Evolutionary conservation across 2,329 filamentous ascomycete genomes (phyloP).

Genomic region (Thelonectria olida): DNA sequence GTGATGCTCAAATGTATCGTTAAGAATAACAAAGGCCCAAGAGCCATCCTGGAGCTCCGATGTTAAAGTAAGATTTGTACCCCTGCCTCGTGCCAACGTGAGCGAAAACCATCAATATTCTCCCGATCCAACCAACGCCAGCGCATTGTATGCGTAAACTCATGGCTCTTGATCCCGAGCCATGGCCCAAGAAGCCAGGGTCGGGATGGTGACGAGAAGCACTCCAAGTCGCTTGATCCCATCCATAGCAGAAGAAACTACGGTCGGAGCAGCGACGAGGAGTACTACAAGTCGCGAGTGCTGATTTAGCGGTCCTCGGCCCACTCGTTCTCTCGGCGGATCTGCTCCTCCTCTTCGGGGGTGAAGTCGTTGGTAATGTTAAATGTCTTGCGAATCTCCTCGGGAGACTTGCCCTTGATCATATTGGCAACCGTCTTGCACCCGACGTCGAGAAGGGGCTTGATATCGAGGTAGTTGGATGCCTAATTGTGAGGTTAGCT

Average conservation of each 20-base stretch:
- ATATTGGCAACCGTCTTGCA: conserved; percentile 99
- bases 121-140: conserved; percentile 39
- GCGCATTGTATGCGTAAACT: conserved; percentile 18
- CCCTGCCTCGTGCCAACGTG: conserved; percentile 16
- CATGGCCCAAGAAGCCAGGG: background rate
- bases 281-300: background rate
- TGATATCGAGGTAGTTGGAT: conserved; percentile 99
- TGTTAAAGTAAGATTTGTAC: conserved; percentile 7
- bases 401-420: conserved; percentile 99
- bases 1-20: conserved; percentile 17
- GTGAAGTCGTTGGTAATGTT: conserved; percentile 99
- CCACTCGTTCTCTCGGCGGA: conserved; percentile 90
- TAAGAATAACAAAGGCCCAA: too few relatives aligned
- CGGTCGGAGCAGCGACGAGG: background rate
- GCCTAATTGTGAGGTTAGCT: conserved; percentile 64
- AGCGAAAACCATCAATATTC: conserved; percentile 31
- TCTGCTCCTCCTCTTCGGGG: conserved; percentile 98
- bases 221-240: background rate
- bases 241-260: background rate
- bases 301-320: conserved; percentile 78
- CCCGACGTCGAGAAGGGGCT: conserved; percentile 94
- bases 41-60: too few relatives aligned
- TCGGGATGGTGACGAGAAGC: background rate
- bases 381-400: conserved; percentile 99
- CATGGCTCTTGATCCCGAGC: background rate